Evolutionary conservation across 2,329 filamentous ascomycete genomes (phyloP).

Genomic region (Alternaria angustiovoidea): DNA sequence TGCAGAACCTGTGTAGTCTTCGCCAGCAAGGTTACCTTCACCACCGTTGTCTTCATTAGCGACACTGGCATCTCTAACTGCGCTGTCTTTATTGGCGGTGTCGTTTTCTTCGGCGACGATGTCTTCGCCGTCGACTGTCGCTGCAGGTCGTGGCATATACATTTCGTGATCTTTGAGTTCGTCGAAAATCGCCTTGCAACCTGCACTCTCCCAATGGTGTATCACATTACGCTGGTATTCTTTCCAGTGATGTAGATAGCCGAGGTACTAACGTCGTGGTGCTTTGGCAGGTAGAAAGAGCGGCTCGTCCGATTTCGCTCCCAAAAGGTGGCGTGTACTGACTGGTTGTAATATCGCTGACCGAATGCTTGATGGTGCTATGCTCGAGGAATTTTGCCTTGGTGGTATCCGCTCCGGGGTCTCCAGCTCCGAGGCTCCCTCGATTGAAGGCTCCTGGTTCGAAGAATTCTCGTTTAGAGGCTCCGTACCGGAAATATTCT

Average conservation of each 20-base stretch:
- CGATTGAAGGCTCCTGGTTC: not conserved
- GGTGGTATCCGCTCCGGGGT: not conserved
- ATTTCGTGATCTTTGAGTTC: constrained; percentile 9
- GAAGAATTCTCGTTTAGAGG: not conserved
- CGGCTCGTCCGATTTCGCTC: constrained; percentile 3
- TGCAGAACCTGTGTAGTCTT: not conserved
- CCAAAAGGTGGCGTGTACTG: not conserved
- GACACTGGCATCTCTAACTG: not conserved
- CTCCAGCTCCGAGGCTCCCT: not conserved
- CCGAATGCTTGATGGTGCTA: not conserved
- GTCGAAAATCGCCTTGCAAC: constrained; percentile 7
- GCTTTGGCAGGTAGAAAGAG: constrained; percentile 14
- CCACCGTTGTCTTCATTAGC: not conserved
- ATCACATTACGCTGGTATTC: constrained; percentile 8
- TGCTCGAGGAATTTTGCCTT: not conserved
- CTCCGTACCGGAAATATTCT: not conserved
- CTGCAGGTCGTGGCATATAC: not conserved
- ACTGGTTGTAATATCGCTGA: constrained; percentile 5
- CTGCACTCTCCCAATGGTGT: constrained; percentile 6
- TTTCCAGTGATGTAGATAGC: constrained; percentile 24
- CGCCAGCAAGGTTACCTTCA: not conserved
- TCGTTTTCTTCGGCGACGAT: not conserved
- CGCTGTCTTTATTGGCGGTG: not conserved
- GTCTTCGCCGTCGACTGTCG: not conserved
- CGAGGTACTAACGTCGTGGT: constrained; percentile 25